Conservation (phyloP, 2,329 filamentous ascomycete species). For the Stachybotrys chartarum region DNA sequence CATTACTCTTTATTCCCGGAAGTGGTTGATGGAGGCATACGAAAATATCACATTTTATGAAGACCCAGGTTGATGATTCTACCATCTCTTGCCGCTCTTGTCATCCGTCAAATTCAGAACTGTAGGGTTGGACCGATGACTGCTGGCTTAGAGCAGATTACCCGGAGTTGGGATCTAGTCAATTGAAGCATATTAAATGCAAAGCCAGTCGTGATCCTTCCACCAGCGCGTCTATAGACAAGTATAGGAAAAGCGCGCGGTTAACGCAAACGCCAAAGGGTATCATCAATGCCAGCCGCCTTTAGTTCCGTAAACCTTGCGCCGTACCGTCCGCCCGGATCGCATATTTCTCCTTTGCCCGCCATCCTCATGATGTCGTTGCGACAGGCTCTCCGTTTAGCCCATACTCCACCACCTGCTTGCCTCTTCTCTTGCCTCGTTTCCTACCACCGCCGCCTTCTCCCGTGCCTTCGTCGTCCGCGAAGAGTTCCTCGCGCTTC, state of each 20-base stretch:
- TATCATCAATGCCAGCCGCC: slow-evolving; percentile 7
- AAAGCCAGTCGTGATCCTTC: too few relatives aligned
- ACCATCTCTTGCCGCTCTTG: too few relatives aligned
- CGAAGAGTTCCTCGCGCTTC: slow-evolving; percentile 42
- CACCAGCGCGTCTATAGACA: too few relatives aligned
- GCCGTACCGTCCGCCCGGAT: slow-evolving; percentile 6
- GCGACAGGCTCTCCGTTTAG: slow-evolving; percentile 28
- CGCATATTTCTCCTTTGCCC: slow-evolving; percentile 2
- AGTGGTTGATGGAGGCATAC: too few relatives aligned
- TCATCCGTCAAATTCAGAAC: too few relatives aligned
- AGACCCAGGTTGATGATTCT: too few relatives aligned
- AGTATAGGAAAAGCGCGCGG: not conserved
- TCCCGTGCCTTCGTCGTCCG: slow-evolving; percentile 23
- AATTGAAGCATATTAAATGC: too few relatives aligned
- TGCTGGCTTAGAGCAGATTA: too few relatives aligned
- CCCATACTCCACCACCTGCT: slow-evolving; percentile 25
- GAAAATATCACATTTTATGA: too few relatives aligned
- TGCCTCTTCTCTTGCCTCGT: slow-evolving; percentile 23
- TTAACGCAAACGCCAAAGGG: not conserved
- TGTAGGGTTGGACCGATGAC: too few relatives aligned
- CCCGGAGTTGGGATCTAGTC: too few relatives aligned
- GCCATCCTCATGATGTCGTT: slow-evolving; percentile 10
- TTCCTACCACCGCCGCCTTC: slow-evolving; percentile 21
- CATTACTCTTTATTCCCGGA: too few relatives aligned
- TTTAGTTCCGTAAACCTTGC: slow-evolving; percentile 9